Conservation (phyloP, 805 yeast species). For the Sungouiozyma ichnusensis region DNA sequence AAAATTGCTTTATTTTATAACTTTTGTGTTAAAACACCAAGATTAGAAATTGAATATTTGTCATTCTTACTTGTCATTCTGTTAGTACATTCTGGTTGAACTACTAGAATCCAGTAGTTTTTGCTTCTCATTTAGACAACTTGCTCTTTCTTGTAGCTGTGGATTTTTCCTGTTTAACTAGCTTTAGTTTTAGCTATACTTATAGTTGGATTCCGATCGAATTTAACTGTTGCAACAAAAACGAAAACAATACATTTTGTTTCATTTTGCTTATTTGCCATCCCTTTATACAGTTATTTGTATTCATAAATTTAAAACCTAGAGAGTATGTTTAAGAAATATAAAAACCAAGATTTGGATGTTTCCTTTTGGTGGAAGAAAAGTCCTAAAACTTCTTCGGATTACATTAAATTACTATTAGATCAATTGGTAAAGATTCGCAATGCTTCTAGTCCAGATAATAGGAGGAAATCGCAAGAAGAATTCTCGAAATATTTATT, state of each 20-base stretch:
- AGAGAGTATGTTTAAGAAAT: conserved; percentile 23
- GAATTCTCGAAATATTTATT: conserved; percentile 57
- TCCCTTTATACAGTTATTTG: no score
- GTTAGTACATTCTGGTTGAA: not conserved
- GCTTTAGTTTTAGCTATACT: not conserved
- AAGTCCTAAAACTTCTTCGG: conserved; percentile 83
- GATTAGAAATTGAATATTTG: no score
- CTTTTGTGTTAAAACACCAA: not conserved
- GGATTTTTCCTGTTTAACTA: not conserved
- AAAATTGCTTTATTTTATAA: not conserved
- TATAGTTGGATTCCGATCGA: not conserved
- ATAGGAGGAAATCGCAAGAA: conserved; percentile 47
- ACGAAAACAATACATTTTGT: not conserved
- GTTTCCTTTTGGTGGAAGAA: conserved; percentile 91
- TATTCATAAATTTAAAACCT: no score
- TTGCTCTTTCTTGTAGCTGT: not conserved
- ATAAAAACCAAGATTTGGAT: conserved; percentile 23
- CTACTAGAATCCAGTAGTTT: not conserved
- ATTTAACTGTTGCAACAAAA: not conserved
- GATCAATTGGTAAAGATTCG: conserved; percentile 65
- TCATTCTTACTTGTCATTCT: no score
- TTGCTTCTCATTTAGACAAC: not conserved
- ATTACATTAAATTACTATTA: conserved; percentile 61
- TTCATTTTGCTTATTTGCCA: no score
- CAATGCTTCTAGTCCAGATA: conserved; percentile 22